Conservation (phyloP, 2,329 filamentous ascomycete genomes). For the Fusarium annulatum region DNA sequence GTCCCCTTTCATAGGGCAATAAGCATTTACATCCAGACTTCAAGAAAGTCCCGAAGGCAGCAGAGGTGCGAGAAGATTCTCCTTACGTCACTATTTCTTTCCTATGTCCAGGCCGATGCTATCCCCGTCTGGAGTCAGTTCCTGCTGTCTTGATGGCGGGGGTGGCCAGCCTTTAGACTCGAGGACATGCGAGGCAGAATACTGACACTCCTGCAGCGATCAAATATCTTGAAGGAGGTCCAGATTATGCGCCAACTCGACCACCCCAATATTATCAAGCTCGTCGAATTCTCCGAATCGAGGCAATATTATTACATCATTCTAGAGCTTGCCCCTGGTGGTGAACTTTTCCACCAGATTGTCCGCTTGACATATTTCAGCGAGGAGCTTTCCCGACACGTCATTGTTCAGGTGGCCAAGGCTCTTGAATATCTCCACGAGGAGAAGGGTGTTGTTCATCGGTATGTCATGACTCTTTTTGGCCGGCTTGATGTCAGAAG, state of each 20-base stretch:
- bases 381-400: slow-evolving; percentile 92
- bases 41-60: slow-evolving; percentile 92
- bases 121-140: slow-evolving; percentile 40
- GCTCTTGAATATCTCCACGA: slow-evolving; percentile 95
- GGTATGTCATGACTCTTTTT: slow-evolving; percentile 67
- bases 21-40: slow-evolving; percentile 96
- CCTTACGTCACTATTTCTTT: slow-evolving; percentile 45
- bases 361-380: slow-evolving; percentile 98
- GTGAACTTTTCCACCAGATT: slow-evolving; percentile 98
- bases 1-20: slow-evolving; percentile 75
- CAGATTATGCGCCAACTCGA: slow-evolving; percentile 98
- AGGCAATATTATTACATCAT: slow-evolving; percentile 98
- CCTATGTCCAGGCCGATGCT: slow-evolving; percentile 25
- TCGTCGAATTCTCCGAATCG: slow-evolving; percentile 94
- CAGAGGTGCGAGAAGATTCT: slow-evolving; percentile 83
- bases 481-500: background rate
- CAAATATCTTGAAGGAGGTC: slow-evolving; percentile 98
- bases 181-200: slow-evolving; percentile 28
- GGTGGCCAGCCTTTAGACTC: slow-evolving; percentile 34
- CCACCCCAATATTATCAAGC: slow-evolving; percentile 94
- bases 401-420: slow-evolving; percentile 94
- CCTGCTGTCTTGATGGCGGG: slow-evolving; percentile 26
- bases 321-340: slow-evolving; percentile 92
- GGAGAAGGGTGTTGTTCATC: slow-evolving; percentile 93
- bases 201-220: slow-evolving; percentile 71